Evolutionary conservation across 2,329 filamentous ascomycete species (phyloP).

Genomic region (Fusarium hostae): DNA sequence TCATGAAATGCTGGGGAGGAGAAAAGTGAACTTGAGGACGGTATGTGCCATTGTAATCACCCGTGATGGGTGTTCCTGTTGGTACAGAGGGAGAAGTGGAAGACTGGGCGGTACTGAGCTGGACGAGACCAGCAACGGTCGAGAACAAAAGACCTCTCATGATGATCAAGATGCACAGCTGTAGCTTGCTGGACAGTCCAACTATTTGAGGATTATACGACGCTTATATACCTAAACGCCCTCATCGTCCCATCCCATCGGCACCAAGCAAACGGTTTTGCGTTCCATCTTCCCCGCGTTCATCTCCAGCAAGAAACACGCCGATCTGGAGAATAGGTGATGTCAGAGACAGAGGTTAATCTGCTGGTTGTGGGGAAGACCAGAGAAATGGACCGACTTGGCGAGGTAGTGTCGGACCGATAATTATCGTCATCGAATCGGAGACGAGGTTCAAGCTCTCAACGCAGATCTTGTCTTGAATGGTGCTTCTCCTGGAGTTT

Average conservation of each 20-base stretch:
- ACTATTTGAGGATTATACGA: not conserved
- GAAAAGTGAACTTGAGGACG: constrained; percentile 68
- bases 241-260: not conserved
- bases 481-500: not conserved
- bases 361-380: not conserved
- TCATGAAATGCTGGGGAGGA: constrained; percentile 64
- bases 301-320: not conserved
- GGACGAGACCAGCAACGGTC: not conserved
- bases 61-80: constrained; percentile 38
- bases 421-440: not conserved
- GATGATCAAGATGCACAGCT: not conserved
- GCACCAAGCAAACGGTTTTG: not conserved
- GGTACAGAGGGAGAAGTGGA: constrained; percentile 19
- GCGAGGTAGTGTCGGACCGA: constrained; percentile 5
- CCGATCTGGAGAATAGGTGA: constrained; percentile 9
- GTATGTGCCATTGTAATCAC: constrained; percentile 44
- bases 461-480: not conserved
- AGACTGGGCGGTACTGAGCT: not conserved
- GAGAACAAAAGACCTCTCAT: constrained; percentile 3
- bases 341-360: not conserved
- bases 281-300: not conserved
- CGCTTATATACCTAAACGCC: not conserved
- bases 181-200: not conserved
- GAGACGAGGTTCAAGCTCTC: not conserved
- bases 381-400: not conserved